These are phyloP conservation scores for Pythium periplocum DNA, from an alignment of 352 stramenopile genomes.

Conservation along the genomic window DNA sequence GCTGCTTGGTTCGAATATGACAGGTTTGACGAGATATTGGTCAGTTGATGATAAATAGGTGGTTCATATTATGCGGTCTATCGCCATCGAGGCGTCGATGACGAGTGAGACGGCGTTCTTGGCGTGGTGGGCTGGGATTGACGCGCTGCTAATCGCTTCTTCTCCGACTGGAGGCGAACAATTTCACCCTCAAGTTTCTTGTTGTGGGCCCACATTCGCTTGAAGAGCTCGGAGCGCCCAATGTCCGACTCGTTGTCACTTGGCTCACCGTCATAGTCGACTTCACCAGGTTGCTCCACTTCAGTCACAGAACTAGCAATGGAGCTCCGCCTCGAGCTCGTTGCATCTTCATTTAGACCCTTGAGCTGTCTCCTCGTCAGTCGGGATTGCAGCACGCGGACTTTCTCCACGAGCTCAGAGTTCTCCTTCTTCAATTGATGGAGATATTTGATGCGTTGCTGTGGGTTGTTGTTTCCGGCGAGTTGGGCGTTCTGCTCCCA, in stretches of 20 bases:
- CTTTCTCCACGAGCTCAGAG: slow-evolving; percentile 31
- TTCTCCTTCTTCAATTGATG: slow-evolving; percentile 72
- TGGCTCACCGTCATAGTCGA: slow-evolving; percentile 14
- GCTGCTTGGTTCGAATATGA: no score
- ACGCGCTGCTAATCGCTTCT: slow-evolving; percentile 3
- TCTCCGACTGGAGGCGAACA: slow-evolving; percentile 34
- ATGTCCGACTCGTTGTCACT: slow-evolving; percentile 23
- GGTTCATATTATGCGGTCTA: no score
- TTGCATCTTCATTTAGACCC: not conserved
- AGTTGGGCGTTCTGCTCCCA: slow-evolving; percentile 55
- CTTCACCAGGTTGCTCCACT: not conserved
- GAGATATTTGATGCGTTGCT: slow-evolving; percentile 74
- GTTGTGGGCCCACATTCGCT: slow-evolving; percentile 41
- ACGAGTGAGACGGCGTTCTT: no score
- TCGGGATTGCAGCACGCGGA: slow-evolving; percentile 50
- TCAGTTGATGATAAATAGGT: no score
- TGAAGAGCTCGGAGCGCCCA: slow-evolving; percentile 38
- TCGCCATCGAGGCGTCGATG: no score
- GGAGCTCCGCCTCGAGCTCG: not conserved
- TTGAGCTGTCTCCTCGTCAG: slow-evolving; percentile 23
- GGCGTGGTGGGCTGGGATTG: no score
- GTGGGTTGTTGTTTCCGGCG: slow-evolving; percentile 51
- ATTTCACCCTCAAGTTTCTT: slow-evolving; percentile 47
- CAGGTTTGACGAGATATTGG: no score
- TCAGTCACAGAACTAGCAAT: not conserved